Base-by-base conservation (phyloP, 306 rosid genomes). In the Dryas drummondii region DNA sequence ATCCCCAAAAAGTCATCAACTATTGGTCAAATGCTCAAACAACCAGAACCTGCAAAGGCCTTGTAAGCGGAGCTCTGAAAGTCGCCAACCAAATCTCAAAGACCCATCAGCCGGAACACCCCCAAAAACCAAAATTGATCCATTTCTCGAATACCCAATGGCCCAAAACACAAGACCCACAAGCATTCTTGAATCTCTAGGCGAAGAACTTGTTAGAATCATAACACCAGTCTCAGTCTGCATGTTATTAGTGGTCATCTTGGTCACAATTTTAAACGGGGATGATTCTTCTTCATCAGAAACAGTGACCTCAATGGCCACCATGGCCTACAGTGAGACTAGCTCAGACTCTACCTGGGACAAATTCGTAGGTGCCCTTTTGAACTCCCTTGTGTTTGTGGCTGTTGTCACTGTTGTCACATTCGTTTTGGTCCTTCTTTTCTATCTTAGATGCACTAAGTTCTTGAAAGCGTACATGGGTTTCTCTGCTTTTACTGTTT, bases 181-280 rank as follows among this genome's bases (percentile, higher is more conserved):
- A 22, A 84, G 82, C 68, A 40, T 91, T 80, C 82, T 94, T 8
- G 91, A 90, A 44, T 65, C 85, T 17, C 69, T 94, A 8, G 97
- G 98, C 7, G 98, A 88, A 78, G 97, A 91, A 86, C 87, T 91
- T 68, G 76, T 94, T 45, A 79, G 96, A 86, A 94, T 91, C 75
- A 53, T 91, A 8, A 69, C 93, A 2, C 98, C 98, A 10, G 98
- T 94, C 75, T 88, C 98, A 62, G 81, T 91, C 67, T 94, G 98
- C 83, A 94, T 94, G 98, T 84, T 90, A 58, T 51, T 91, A 80
- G 97, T 94, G 10, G 98, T 94, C 10, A 71, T 88, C 68, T 60
- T 94, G 76, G 98, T 94, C 72, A 83, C 97, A 4, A 50, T 88
- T 48, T 89, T 94, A 60, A 79, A 81, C 76, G 65, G 81, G 1